These are phyloP conservation scores for Tolypocladium endophyticum DNA, from an alignment of 2,329 filamentous ascomycete species.

Conservation along the genomic window DNA sequence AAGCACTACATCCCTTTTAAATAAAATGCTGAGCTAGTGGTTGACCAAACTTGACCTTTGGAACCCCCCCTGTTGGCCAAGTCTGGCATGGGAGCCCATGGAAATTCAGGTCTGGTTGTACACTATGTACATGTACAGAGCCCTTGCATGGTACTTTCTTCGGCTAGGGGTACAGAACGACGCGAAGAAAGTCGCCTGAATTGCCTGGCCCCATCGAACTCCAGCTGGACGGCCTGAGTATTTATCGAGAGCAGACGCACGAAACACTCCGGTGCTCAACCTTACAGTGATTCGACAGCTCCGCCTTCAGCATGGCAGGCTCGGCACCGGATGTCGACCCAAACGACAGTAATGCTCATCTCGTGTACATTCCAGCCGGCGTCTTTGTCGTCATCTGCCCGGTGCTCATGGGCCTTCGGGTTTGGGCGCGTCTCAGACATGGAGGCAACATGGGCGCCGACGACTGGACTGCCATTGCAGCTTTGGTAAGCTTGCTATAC, in stretches of 20 bases:
- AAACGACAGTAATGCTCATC: slow-evolving; percentile 11
- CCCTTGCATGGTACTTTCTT: neutral
- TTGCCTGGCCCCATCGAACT: too few species aligned
- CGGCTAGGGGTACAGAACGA: neutral
- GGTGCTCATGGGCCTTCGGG: slow-evolving; percentile 7
- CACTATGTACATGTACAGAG: too few species aligned
- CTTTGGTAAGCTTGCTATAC: slow-evolving; percentile 5
- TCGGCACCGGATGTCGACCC: neutral
- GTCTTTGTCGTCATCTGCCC: slow-evolving; percentile 13
- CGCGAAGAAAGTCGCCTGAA: too few species aligned
- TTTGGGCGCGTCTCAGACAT: slow-evolving; percentile 11
- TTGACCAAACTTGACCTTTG: neutral
- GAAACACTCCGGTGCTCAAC: too few species aligned
- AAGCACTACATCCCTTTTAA: neutral
- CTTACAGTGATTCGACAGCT: neutral
- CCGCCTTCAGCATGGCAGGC: neutral
- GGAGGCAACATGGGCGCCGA: slow-evolving; percentile 11
- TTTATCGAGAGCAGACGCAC: neutral
- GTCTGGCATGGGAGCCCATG: neutral
- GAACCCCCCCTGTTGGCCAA: neutral
- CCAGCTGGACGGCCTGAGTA: neutral
- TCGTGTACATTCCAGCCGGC: slow-evolving; percentile 14
- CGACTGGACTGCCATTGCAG: slow-evolving; percentile 11
- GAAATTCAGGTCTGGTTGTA: neutral
- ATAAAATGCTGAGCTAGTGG: neutral